Evolutionary conservation across 371 early-diverging fungal species (phyloP), one percentile per base, ranked within the genome.

Genomic region (Globomyces sp.): DNA sequence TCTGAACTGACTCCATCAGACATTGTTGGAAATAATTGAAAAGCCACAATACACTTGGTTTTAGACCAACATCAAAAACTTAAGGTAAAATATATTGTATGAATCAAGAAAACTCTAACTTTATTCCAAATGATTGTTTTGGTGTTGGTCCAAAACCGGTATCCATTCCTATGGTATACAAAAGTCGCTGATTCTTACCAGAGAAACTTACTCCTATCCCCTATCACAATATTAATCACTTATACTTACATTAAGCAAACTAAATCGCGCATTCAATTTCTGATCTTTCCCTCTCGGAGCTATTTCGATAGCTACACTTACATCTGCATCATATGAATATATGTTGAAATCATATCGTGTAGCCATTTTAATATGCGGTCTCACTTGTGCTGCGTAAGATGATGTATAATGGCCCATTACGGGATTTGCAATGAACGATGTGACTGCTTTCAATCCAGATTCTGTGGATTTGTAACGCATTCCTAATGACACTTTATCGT

Each of bases 311-410:
- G 95, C 95, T 39, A 90, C 74, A 1, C 86, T 86, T 43, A 94
- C 75, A 77, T 94, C 94, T 44, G 92, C 90, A 58, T 91, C 90
- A 58, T 91, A 90, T 53, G 90, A 90, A 72, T 92, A 93, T 8
- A 89, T 85, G 62, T 93, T 95, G 70, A 93, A 90, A 65, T 91
- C 89, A 76, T 90, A 96, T 37, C 90, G 81, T 0, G 92, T 90
- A 40, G 93, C 83, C 67, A 92, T 76, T 10, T 85, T 86, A 40
- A 90, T 70, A 48, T 86, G 80, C 1, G 84, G 83, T 13, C 85
- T 82, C 24, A 93, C 83, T 67, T 89, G 86, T 13, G 90, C 87
- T 0, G 91, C 88, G 80, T 92, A 94, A 3, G 90, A 53, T 37
- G 88, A 77, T 6, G 89, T 86, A 75, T 91, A 76, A 64, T 93